Evolutionary conservation across 352 stramenopile genomes (phyloP).

Genomic region (Synura sp.): DNA sequence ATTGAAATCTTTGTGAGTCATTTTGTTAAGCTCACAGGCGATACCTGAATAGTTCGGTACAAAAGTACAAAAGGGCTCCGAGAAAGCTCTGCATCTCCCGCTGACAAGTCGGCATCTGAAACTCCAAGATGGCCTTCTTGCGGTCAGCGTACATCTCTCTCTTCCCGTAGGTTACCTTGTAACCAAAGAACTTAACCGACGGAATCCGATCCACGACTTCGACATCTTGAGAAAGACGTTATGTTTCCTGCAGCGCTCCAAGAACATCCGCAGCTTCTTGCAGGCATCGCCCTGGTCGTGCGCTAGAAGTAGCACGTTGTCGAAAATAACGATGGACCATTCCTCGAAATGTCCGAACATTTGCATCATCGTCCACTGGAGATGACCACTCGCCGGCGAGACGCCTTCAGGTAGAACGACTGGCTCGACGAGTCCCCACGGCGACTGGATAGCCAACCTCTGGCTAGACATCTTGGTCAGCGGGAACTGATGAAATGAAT

Average conservation of each 20-base stretch:
- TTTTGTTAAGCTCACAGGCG: neutral
- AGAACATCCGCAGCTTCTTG: neutral
- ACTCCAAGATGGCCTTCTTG: neutral
- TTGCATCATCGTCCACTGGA: neutral
- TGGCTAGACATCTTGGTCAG: neutral
- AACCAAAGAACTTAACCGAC: constrained; percentile 11
- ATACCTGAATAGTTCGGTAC: constrained; percentile 11
- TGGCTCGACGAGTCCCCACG: neutral
- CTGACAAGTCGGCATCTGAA: neutral
- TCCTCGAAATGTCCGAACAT: no score
- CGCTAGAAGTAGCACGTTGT: constrained; percentile 11
- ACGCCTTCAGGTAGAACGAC: constrained; percentile 10
- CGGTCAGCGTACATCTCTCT: neutral
- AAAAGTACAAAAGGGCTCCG: constrained; percentile 4
- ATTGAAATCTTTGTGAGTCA: constrained; percentile 21
- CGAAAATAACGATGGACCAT: constrained; percentile 14
- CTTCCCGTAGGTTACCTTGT: no score
- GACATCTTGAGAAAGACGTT: constrained; percentile 17
- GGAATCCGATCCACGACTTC: constrained; percentile 26
- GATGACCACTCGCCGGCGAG: neutral
- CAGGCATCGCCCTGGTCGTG: neutral
- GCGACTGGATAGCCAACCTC: neutral
- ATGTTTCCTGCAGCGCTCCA: constrained; percentile 6
- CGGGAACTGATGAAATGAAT: constrained; percentile 21
- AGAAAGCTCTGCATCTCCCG: neutral